A percentile compares a stretch with the other conserved stretches of the same genome.
Evolutionary conservation across 805 yeast species (phyloP).

Genomic region (Candida ponderosae): DNA sequence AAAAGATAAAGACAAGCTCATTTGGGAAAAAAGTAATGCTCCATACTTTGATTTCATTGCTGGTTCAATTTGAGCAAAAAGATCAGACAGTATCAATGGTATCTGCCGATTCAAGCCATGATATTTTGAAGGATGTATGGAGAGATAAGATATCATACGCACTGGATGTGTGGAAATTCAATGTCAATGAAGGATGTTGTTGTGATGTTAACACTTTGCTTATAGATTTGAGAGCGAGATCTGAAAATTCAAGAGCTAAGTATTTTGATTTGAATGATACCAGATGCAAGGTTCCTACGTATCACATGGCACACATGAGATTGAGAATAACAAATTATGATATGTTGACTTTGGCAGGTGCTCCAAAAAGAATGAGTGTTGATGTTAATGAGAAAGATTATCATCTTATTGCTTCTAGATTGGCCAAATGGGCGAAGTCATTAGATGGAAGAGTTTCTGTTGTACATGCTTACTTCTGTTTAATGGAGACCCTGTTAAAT

Average conservation of each 20-base stretch:
- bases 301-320: constrained; percentile 59
- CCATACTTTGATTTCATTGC: constrained; percentile 53
- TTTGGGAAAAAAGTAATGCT: constrained; percentile 57
- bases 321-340: constrained; percentile 65
- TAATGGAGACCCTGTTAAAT: constrained; percentile 47
- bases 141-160: constrained; percentile 57
- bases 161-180: constrained; percentile 50
- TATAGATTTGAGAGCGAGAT: constrained; percentile 1
- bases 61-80: constrained; percentile 60
- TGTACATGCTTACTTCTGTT: constrained; percentile 46
- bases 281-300: constrained; percentile 52
- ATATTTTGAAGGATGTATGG: constrained; percentile 32
- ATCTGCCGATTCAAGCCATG: neutral
- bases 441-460: constrained; percentile 43
- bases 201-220: constrained; percentile 3
- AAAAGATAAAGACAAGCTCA: constrained; percentile 14
- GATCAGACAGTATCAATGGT: constrained; percentile 24
- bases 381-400: constrained; percentile 39
- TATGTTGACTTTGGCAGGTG: constrained; percentile 65
- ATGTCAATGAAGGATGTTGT: constrained; percentile 3
- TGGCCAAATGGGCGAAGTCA: constrained; percentile 18
- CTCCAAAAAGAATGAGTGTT: constrained; percentile 65
- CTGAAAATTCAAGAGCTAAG: constrained; percentile 17
- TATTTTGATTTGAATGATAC: constrained; percentile 23
- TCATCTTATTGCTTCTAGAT: constrained; percentile 34